A percentile compares a stretch with the other conserved stretches of the same genome.
Evolutionary conservation across 176 grass and related monocot genomes (phyloP).

Genomic region (Carex pumila): DNA sequence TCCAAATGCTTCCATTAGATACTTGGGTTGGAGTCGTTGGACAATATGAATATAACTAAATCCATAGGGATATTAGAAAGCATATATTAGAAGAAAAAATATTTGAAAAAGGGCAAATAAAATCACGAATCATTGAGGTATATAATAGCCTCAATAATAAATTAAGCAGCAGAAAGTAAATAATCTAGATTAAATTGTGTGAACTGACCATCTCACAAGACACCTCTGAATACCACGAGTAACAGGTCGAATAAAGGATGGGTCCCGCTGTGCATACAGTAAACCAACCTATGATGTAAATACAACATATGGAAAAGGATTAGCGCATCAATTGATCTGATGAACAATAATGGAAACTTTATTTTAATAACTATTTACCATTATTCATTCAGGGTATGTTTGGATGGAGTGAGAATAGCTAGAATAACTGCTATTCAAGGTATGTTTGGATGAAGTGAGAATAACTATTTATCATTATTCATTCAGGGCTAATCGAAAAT

Average conservation of each 20-base stretch:
- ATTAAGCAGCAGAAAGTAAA: neutral
- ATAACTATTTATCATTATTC: no score
- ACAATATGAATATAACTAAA: neutral
- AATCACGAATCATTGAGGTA: neutral
- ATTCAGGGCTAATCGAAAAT: no score
- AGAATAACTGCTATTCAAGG: no score
- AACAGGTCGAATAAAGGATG: slow-evolving; percentile 77
- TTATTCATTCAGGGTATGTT: no score
- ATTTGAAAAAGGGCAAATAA: neutral
- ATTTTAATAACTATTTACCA: neutral
- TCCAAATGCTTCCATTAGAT: neutral
- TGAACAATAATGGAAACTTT: neutral
- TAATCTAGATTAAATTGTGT: neutral
- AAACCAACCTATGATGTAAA: slow-evolving; percentile 65
- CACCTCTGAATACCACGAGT: slow-evolving; percentile 80
- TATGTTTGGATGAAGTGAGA: no score
- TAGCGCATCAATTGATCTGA: slow-evolving; percentile 19
- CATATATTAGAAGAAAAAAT: neutral
- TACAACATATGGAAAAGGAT: neutral
- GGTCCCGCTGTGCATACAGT: slow-evolving; percentile 85
- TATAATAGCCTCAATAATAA: neutral
- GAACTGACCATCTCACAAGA: slow-evolving; percentile 77
- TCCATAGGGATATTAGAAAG: neutral
- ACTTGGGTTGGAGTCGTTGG: neutral
- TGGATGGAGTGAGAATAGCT: no score